Percentiles rank a stretch among this genome's conserved stretches.
These are phyloP conservation scores for Globisporangium middletonii DNA, from an alignment of 352 stramenopile genomes.

Conservation along the genomic window DNA sequence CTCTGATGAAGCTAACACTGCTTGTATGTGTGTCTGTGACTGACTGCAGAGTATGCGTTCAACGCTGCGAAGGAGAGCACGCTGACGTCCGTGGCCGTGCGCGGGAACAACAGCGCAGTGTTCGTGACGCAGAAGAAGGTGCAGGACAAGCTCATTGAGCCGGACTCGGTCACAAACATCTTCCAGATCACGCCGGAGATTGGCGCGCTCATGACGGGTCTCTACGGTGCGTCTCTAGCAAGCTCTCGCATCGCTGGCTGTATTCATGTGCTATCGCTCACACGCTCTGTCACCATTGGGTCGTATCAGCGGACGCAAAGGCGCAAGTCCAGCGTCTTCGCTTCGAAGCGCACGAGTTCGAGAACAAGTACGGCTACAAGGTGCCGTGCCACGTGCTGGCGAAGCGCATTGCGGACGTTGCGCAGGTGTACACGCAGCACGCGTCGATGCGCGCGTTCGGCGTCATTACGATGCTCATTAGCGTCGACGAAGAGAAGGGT, in stretches of 20 bases:
- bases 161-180: conserved; percentile 94
- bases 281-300: neutral
- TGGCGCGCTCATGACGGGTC: conserved; percentile 93
- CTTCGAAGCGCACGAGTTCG: conserved; percentile 97
- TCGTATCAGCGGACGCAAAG: conserved; percentile 75
- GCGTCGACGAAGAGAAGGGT: conserved; percentile 97
- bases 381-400: conserved; percentile 94
- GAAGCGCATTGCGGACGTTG: conserved; percentile 96
- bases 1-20: no score
- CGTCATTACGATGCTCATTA: conserved; percentile 94
- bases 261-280: neutral
- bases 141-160: conserved; percentile 93
- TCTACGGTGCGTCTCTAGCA: conserved; percentile 45
- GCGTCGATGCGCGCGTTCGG: conserved; percentile 95
- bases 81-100: conserved; percentile 95
- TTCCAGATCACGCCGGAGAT: conserved; percentile 96
- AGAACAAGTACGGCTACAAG: conserved; percentile 96
- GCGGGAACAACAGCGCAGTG: conserved; percentile 90
- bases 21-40: no score
- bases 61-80: conserved; percentile 93
- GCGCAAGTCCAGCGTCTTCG: conserved; percentile 93
- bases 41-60: conserved; percentile 95
- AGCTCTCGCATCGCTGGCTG: neutral
- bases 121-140: conserved; percentile 99
- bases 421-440: conserved; percentile 94